A percentile compares a stretch with the other conserved stretches of the same genome.
phyloP scores from a whole-genome alignment of 345 rosid species.

The Mercurialis annua region DNA sequence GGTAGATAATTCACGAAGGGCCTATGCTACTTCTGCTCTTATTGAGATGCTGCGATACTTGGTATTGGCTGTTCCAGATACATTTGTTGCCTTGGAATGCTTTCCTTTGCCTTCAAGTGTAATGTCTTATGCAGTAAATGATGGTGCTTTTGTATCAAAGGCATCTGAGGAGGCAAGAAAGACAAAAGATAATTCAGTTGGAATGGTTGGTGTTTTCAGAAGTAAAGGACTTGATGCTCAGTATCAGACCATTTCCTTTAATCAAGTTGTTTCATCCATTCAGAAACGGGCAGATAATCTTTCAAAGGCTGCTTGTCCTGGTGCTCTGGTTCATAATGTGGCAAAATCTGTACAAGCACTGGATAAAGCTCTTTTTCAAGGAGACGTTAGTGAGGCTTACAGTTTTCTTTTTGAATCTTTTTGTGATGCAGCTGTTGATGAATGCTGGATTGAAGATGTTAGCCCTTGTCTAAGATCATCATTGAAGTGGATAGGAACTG shows the following conservation, averaged over 20 bases:
- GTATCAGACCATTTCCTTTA: slow-evolving; percentile 69
- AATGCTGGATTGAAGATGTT: slow-evolving; percentile 80
- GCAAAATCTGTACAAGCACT: slow-evolving; percentile 91
- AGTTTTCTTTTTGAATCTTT: slow-evolving; percentile 70
- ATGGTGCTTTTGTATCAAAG: slow-evolving; percentile 65
- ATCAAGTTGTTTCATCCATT: slow-evolving; percentile 63
- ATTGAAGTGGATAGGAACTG: slow-evolving; percentile 73
- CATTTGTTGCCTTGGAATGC: slow-evolving; percentile 94
- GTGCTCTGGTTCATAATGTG: slow-evolving; percentile 58
- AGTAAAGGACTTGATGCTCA: slow-evolving; percentile 65
- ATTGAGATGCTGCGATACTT: slow-evolving; percentile 90
- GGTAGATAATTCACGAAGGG: slow-evolving; percentile 93
- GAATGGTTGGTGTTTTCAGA: slow-evolving; percentile 47
- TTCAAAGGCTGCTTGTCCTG: slow-evolving; percentile 65
- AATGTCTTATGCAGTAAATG: slow-evolving; percentile 58
- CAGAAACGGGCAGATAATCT: slow-evolving; percentile 76
- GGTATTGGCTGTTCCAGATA: slow-evolving; percentile 85
- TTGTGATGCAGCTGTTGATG: slow-evolving; percentile 68
- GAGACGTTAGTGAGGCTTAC: slow-evolving; percentile 68
- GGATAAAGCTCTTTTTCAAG: slow-evolving; percentile 76
- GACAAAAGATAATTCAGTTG: slow-evolving; percentile 48
- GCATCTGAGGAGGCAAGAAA: slow-evolving; percentile 65
- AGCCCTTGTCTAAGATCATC: slow-evolving; percentile 82
- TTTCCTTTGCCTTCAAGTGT: slow-evolving; percentile 85
- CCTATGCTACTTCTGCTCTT: slow-evolving; percentile 81